Conservation (phyloP, 345 rosid genomes). For the Citropsis articulata region DNA sequence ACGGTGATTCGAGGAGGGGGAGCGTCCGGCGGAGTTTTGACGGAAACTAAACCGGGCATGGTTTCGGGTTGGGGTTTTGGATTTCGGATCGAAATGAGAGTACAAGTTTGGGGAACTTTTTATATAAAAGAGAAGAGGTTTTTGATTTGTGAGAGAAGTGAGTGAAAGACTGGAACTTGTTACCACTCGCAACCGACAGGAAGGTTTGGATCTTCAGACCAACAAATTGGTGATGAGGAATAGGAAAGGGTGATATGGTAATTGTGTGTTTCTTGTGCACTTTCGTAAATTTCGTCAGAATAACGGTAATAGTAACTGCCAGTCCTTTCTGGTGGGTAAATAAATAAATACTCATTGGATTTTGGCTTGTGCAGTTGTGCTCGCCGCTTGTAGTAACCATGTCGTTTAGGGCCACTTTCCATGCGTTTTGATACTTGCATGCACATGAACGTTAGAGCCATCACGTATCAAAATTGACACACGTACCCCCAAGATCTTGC, state of each 20-base stretch:
- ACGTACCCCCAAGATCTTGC: no score
- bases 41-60: conserved; percentile 93
- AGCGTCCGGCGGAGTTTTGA: conserved; percentile 75
- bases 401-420: neutral
- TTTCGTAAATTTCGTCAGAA: neutral
- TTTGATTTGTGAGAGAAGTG: neutral
- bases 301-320: neutral
- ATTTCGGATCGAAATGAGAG: neutral
- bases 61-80: conserved; percentile 9
- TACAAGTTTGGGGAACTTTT: neutral
- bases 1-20: conserved; percentile 65
- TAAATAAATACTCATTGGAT: neutral
- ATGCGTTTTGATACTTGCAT: neutral
- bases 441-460: neutral
- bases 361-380: neutral
- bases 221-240: neutral
- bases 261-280: neutral
- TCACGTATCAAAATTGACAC: no score
- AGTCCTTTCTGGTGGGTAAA: neutral
- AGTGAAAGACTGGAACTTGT: conserved; percentile 7
- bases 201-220: neutral
- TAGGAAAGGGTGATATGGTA: neutral
- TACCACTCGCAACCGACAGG: conserved; percentile 16
- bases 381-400: neutral
- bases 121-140: neutral